A percentile compares a stretch with the other conserved stretches of the same genome.
Conservation (phyloP, 1,284 basidiomycete species). For the Sanghuangporus weigelae region DNA sequence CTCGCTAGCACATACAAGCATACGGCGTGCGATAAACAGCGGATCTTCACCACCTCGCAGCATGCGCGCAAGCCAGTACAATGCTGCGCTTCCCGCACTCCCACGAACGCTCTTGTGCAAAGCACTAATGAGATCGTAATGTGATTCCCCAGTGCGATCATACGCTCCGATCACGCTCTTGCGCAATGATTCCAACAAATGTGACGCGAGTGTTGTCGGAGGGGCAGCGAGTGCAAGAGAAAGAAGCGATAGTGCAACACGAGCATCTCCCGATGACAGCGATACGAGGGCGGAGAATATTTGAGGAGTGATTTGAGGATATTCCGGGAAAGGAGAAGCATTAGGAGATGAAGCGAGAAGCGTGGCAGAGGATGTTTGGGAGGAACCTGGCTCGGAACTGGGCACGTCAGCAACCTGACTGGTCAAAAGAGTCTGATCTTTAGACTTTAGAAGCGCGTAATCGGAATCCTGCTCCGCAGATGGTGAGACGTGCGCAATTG, state of each 20-base stretch:
- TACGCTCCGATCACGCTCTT: conserved; percentile 58
- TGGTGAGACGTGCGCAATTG: conserved; percentile 38
- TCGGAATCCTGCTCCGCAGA: conserved; percentile 19
- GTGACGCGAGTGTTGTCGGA: conserved; percentile 33
- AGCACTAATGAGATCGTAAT: conserved; percentile 86
- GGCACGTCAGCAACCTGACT: conserved; percentile 3
- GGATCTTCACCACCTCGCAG: conserved; percentile 85
- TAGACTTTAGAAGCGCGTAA: conserved; percentile 18
- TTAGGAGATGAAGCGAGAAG: conserved; percentile 13
- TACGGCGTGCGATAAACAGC: conserved; percentile 74
- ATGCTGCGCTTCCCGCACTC: conserved; percentile 71
- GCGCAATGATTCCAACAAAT: conserved; percentile 45
- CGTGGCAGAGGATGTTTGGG: conserved; percentile 22
- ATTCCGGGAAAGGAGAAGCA: conserved; percentile 25
- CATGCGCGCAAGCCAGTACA: conserved; percentile 90
- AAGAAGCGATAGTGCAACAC: conserved; percentile 61
- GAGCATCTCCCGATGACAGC: conserved; percentile 63
- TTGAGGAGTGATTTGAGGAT: conserved; percentile 43
- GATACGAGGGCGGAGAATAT: conserved; percentile 49
- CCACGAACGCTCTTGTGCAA: conserved; percentile 86
- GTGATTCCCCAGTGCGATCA: conserved; percentile 70
- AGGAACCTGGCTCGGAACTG: conserved; percentile 20
- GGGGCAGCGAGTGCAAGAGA: conserved; percentile 53
- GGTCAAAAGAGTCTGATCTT: not conserved
- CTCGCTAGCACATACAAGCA: conserved; percentile 83